Conservation (phyloP, 169 alveolate genomes). For the Plasmodium cynomolgi region DNA sequence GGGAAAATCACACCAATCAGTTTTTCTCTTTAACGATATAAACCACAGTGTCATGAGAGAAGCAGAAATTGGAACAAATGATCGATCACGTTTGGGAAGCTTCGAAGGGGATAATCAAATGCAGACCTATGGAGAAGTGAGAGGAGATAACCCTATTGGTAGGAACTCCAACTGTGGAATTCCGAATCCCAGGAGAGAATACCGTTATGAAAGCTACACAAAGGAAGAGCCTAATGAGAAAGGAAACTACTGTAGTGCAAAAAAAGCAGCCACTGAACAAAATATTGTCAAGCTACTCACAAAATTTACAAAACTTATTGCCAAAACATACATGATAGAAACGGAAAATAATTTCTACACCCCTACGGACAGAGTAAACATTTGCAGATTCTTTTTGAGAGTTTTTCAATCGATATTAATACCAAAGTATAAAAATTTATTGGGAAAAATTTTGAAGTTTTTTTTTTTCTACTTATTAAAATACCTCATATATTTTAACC, state of each 20-base stretch:
- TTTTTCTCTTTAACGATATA: background rate
- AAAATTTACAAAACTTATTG: slow-evolving; percentile 13
- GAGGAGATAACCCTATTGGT: background rate
- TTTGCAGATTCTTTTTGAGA: slow-evolving; percentile 38
- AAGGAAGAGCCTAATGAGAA: background rate
- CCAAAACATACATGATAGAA: slow-evolving; percentile 9
- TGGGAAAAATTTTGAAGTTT: slow-evolving; percentile 3
- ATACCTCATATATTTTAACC: slow-evolving; percentile 64
- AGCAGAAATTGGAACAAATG: background rate
- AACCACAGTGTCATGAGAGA: background rate
- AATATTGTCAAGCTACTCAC: slow-evolving; percentile 13
- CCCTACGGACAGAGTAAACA: slow-evolving; percentile 61
- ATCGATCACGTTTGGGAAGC: background rate
- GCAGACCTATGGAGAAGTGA: background rate
- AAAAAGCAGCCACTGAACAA: slow-evolving; percentile 8
- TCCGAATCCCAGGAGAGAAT: background rate
- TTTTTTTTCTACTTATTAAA: slow-evolving; percentile 65
- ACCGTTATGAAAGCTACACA: background rate
- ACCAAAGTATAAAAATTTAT: slow-evolving; percentile 22
- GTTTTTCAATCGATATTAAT: slow-evolving; percentile 50
- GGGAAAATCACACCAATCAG: background rate
- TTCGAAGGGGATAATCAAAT: background rate
- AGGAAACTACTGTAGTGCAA: background rate
- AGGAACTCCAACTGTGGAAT: background rate
- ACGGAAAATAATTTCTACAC: slow-evolving; percentile 17